Percentiles rank a stretch among this genome's conserved stretches.
phyloP scores from a whole-genome alignment of 495 filamentous ascomycete genomes.

The Evernia prunastri region DNA sequence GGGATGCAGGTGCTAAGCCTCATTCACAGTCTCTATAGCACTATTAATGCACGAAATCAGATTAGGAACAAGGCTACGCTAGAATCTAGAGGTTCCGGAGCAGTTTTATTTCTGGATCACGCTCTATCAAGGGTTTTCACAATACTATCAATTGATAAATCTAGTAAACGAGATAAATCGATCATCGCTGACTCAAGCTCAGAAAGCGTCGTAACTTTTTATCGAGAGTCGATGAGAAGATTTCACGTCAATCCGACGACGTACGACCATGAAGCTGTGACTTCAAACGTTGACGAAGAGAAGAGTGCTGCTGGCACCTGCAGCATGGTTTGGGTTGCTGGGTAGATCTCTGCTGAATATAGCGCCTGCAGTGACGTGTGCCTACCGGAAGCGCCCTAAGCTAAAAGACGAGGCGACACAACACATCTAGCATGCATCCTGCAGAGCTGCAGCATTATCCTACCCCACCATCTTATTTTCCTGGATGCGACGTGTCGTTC shows the following conservation, averaged over 20 bases:
- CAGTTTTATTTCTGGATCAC: too few relatives aligned
- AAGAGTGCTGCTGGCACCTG: neutral
- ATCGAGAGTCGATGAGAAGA: too few relatives aligned
- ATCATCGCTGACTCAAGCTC: too few relatives aligned
- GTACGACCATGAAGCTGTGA: neutral
- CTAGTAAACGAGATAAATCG: too few relatives aligned
- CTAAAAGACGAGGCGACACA: neutral
- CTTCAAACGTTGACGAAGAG: neutral
- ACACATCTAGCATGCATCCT: conserved; percentile 8
- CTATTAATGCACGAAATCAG: too few relatives aligned
- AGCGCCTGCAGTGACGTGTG: neutral
- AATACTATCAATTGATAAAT: too few relatives aligned
- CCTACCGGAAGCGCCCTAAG: neutral
- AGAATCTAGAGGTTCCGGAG: too few relatives aligned
- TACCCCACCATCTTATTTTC: conserved; percentile 10
- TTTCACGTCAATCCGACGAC: neutral
- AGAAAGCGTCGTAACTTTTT: too few relatives aligned
- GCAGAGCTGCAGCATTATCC: conserved; percentile 2
- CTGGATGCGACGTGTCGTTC: conserved; percentile 13
- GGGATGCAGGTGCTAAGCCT: too few relatives aligned
- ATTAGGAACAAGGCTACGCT: too few relatives aligned
- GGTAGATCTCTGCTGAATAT: neutral
- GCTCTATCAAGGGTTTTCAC: too few relatives aligned
- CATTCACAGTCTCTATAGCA: too few relatives aligned
- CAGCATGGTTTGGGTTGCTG: neutral